phyloP scores from a whole-genome alignment of 2,329 filamentous ascomycete species.

The Fusarium sp. region DNA sequence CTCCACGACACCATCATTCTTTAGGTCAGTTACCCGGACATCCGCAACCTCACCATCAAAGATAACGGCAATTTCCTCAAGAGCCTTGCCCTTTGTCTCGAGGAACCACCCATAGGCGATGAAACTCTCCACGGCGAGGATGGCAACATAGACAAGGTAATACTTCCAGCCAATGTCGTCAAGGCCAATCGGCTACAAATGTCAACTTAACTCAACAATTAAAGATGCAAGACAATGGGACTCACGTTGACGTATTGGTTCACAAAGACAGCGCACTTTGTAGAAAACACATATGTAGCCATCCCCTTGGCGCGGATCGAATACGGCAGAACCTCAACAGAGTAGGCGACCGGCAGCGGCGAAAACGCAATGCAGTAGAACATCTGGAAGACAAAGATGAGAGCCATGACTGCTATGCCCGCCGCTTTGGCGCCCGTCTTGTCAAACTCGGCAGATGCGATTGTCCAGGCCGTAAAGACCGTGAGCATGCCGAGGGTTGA shows the following conservation, averaged over 20 bases:
- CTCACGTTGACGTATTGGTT: constrained; percentile 56
- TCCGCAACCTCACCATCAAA: constrained; percentile 50
- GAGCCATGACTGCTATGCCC: constrained; percentile 48
- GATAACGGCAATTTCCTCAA: constrained; percentile 69
- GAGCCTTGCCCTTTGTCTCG: constrained; percentile 60
- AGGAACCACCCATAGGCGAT: constrained; percentile 57
- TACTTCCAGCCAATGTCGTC: constrained; percentile 63
- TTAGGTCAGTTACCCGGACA: not conserved
- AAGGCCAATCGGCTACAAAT: constrained; percentile 60
- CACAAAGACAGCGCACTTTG: constrained; percentile 46
- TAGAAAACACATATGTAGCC: constrained; percentile 44
- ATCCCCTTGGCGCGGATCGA: constrained; percentile 65
- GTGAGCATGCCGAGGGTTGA: constrained; percentile 45
- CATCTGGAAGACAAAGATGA: constrained; percentile 54
- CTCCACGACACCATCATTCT: constrained; percentile 5
- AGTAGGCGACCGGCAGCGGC: constrained; percentile 61
- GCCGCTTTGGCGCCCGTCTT: constrained; percentile 45
- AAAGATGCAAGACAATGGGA: not conserved
- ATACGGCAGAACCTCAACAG: constrained; percentile 66
- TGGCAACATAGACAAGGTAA: constrained; percentile 68
- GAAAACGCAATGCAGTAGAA: constrained; percentile 68
- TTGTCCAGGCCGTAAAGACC: constrained; percentile 51
- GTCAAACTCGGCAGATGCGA: constrained; percentile 49
- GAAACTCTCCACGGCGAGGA: constrained; percentile 61
- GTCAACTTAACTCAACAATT: not conserved